A percentile compares a stretch with the other conserved stretches of the same genome.
These are phyloP conservation scores for Camellia granthamiana DNA, from an alignment of 148 eudicot species.

Conservation along the genomic window DNA sequence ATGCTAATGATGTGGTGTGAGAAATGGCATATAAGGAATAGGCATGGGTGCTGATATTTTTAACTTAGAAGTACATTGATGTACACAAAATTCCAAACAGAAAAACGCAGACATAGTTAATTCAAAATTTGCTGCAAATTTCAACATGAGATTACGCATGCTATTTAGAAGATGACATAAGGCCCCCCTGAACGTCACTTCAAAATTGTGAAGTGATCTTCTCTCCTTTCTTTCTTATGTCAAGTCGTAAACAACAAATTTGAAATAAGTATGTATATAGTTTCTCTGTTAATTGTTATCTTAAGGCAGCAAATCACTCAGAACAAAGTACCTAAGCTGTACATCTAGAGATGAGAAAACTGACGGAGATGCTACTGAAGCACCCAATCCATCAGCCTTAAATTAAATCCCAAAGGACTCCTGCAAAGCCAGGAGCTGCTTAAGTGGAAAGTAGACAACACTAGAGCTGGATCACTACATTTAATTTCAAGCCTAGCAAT, in stretches of 20 bases:
- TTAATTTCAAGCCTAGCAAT: neutral
- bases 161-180: neutral
- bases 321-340: neutral
- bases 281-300: neutral
- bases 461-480: neutral
- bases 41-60: neutral
- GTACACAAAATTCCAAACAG: neutral
- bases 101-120: neutral
- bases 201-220: neutral
- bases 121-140: neutral
- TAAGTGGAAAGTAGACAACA: neutral
- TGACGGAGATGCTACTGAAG: neutral
- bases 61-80: neutral
- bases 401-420: neutral
- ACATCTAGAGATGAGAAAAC: constrained; percentile 2
- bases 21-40: neutral
- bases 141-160: neutral
- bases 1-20: neutral
- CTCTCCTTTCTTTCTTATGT: neutral
- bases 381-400: neutral
- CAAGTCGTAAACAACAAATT: neutral
- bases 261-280: neutral
- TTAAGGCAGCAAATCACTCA: neutral
- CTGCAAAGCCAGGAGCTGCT: neutral
- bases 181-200: too few species aligned